Evolutionary conservation across 495 filamentous ascomycete species (phyloP).

Genomic region (Penicillium manginii): DNA sequence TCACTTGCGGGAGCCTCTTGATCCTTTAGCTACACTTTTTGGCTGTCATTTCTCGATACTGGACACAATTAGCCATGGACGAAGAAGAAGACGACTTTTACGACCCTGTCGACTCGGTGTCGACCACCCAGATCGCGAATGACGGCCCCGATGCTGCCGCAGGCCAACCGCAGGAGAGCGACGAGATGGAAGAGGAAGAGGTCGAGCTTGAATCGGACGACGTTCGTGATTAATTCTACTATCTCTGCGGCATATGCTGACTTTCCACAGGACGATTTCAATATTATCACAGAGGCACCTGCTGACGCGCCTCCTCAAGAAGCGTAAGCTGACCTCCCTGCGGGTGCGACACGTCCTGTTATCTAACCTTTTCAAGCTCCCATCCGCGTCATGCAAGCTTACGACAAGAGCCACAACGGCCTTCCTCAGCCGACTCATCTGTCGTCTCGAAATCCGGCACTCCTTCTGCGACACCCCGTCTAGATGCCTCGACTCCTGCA

Average conservation of each 20-base stretch:
- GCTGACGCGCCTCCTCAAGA: constrained; percentile 69
- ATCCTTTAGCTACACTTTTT: constrained; percentile 22
- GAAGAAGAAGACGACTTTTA: constrained; percentile 61
- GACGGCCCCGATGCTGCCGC: constrained; percentile 25
- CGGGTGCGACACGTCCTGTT: constrained; percentile 5
- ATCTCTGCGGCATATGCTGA: constrained; percentile 1
- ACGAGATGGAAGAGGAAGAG: constrained; percentile 70
- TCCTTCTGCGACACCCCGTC: constrained; percentile 41
- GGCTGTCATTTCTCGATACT: constrained; percentile 10
- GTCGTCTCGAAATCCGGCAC: constrained; percentile 35
- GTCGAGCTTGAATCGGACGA: constrained; percentile 72
- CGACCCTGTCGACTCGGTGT: constrained; percentile 51
- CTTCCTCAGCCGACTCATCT: constrained; percentile 55
- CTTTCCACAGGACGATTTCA: constrained; percentile 70
- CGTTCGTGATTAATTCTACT: constrained; percentile 39
- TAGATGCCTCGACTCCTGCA: constrained; percentile 48
- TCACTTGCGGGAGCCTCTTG: constrained; percentile 22
- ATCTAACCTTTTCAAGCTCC: constrained; percentile 30
- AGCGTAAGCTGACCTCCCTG: constrained; percentile 42
- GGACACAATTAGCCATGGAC: constrained; percentile 40
- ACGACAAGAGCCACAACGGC: constrained; percentile 68
- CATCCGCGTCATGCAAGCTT: constrained; percentile 50
- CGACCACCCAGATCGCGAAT: constrained; percentile 31
- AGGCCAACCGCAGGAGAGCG: constrained; percentile 48
- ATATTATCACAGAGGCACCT: constrained; percentile 91